Percentiles rank a stretch among this genome's conserved stretches.
These are phyloP conservation scores for Globisporangium camurandrum DNA, from an alignment of 352 stramenopile species.

Conservation along the genomic window DNA sequence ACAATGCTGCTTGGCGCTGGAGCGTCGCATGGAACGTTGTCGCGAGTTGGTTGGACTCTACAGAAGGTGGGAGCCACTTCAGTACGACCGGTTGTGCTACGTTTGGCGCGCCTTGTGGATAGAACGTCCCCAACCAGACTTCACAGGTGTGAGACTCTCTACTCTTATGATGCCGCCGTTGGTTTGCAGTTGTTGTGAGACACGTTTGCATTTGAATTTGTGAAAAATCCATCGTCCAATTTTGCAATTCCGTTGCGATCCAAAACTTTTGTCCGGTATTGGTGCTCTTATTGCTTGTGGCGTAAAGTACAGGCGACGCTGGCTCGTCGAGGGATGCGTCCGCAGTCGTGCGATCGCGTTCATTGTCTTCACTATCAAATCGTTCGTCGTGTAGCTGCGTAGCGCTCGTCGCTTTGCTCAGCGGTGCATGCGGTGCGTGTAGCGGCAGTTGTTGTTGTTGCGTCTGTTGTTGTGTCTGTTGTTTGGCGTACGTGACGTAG, in stretches of 20 bases:
- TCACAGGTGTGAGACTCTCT: constrained; percentile 29
- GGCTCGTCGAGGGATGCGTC: constrained; percentile 1
- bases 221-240: constrained; percentile 57
- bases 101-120: constrained; percentile 19
- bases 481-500: constrained; percentile 5
- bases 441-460: neutral
- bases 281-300: neutral
- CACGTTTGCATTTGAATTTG: constrained; percentile 50
- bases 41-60: constrained; percentile 9
- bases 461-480: neutral
- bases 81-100: constrained; percentile 36
- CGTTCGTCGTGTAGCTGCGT: no score
- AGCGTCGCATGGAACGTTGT: constrained; percentile 65
- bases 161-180: constrained; percentile 35
- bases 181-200: constrained; percentile 34
- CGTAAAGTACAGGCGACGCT: constrained; percentile 1
- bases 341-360: no score
- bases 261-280: constrained; percentile 30
- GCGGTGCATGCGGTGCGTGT: constrained; percentile 2
- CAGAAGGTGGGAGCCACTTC: constrained; percentile 43
- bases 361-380: no score
- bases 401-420: no score
- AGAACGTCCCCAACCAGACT: constrained; percentile 40
- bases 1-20: constrained; percentile 47
- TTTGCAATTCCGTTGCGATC: constrained; percentile 60